phyloP scores from a whole-genome alignment of 495 filamentous ascomycete species.

The Lentithecium fluviatile region DNA sequence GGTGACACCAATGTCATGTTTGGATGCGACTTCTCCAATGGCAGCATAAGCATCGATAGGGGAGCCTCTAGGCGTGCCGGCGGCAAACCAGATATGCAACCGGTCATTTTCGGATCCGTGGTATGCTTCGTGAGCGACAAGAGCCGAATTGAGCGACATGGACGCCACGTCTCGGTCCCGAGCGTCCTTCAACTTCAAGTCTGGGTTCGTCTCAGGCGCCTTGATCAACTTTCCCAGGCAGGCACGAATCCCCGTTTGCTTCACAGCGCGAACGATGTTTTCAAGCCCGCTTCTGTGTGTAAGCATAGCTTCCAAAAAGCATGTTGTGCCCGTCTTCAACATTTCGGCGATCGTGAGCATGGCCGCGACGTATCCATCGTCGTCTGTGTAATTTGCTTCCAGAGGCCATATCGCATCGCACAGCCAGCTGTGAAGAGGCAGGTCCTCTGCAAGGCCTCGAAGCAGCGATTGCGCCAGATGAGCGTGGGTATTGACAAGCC shows the following conservation, averaged over 20 bases:
- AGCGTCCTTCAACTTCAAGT: conserved; percentile 13
- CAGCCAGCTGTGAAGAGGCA: conserved; percentile 50
- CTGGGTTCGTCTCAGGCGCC: conserved; percentile 16
- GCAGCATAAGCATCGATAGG: conserved; percentile 1
- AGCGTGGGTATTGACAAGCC: conserved; percentile 52
- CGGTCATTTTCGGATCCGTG: conserved; percentile 9
- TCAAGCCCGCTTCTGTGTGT: conserved; percentile 51
- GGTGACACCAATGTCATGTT: conserved; percentile 12
- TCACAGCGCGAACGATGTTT: conserved; percentile 48
- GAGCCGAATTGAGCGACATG: conserved; percentile 22
- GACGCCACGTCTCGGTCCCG: conserved; percentile 34
- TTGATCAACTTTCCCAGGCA: conserved; percentile 49
- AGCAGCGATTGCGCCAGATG: conserved; percentile 53
- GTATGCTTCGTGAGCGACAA: conserved; percentile 7
- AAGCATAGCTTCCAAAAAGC: conserved; percentile 55
- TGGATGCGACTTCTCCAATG: conserved; percentile 2
- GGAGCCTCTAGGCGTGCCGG: conserved; percentile 18
- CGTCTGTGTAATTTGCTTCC: conserved; percentile 48
- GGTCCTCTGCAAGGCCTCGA: conserved; percentile 51
- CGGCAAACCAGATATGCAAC: conserved; percentile 12
- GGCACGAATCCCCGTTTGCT: conserved; percentile 51
- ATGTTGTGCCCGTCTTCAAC: conserved; percentile 53
- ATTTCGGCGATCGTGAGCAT: conserved; percentile 52
- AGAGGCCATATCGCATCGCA: conserved; percentile 53
- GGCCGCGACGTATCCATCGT: conserved; percentile 52